Conservation (phyloP, 108 stramenopile species). For the Skeletonema tropicum region DNA sequence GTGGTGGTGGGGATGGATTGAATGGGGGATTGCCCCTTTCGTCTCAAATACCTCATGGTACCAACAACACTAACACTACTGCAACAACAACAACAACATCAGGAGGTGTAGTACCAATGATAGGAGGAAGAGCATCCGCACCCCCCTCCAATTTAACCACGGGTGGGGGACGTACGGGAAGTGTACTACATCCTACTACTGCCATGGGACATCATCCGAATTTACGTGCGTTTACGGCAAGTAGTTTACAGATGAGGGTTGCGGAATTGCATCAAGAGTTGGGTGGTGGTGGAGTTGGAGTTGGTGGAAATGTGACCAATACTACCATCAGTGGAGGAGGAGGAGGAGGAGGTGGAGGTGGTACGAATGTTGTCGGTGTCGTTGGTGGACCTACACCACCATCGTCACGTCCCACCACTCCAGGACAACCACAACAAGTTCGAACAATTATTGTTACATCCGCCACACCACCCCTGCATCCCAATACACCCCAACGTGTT, state of each 20-base stretch:
- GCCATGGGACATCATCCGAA: slow-evolving; percentile 23
- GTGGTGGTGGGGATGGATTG: background rate
- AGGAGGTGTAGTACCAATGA: background rate
- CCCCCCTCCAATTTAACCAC: slow-evolving; percentile 7
- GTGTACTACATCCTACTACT: background rate
- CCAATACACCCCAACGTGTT: background rate
- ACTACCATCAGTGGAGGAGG: no score
- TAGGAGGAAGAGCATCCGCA: slow-evolving; percentile 15
- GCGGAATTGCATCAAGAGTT: slow-evolving; percentile 50
- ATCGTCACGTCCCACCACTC: background rate
- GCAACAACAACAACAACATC: background rate
- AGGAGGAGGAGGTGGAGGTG: no score
- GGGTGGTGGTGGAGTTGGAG: slow-evolving; percentile 13
- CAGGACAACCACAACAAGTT: background rate
- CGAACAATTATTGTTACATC: slow-evolving; percentile 2
- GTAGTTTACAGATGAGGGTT: slow-evolving; percentile 43
- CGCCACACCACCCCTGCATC: background rate
- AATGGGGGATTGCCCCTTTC: background rate
- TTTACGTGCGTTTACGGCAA: slow-evolving; percentile 31
- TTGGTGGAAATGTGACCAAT: slow-evolving; percentile 1
- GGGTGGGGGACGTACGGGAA: slow-evolving; percentile 3
- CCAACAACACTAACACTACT: background rate
- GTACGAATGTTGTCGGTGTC: background rate
- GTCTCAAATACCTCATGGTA: no score
- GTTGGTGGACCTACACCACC: background rate